phyloP scores from a whole-genome alignment of 108 stramenopile species.

The Pseudonitzschia multistriata region DNA sequence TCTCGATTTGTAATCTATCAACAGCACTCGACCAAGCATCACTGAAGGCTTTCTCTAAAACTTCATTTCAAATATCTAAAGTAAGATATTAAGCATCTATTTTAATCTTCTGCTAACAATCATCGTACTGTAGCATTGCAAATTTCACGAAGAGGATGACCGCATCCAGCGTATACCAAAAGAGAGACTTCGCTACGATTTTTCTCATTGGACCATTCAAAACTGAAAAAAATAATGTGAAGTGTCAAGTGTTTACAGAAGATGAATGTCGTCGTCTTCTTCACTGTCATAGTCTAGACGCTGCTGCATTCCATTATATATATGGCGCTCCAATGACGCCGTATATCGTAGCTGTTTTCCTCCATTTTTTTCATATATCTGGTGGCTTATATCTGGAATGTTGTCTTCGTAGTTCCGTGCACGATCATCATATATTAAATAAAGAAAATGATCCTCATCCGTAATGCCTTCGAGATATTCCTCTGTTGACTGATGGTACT shows the following conservation, averaged over 20 bases:
- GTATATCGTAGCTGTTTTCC: slow-evolving; percentile 1
- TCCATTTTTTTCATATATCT: slow-evolving; percentile 8
- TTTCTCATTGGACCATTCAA: no score
- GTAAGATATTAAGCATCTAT: no score
- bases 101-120: no score
- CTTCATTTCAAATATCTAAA: no score
- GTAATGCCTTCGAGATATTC: background rate
- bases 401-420: slow-evolving; percentile 8
- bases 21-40: no score
- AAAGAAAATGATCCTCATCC: slow-evolving; percentile 3
- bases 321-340: background rate
- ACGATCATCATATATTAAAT: slow-evolving; percentile 16
- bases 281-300: background rate
- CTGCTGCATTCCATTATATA: slow-evolving; percentile 10
- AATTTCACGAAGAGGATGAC: no score
- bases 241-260: background rate
- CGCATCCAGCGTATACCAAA: no score
- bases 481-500: background rate
- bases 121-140: no score
- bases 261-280: background rate
- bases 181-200: no score
- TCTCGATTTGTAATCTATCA: no score
- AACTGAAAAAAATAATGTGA: no score
- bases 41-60: no score
- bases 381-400: slow-evolving; percentile 10